These are phyloP conservation scores for Coffea canephora DNA, from an alignment of 257 asterid genomes.

Conservation along the genomic window DNA sequence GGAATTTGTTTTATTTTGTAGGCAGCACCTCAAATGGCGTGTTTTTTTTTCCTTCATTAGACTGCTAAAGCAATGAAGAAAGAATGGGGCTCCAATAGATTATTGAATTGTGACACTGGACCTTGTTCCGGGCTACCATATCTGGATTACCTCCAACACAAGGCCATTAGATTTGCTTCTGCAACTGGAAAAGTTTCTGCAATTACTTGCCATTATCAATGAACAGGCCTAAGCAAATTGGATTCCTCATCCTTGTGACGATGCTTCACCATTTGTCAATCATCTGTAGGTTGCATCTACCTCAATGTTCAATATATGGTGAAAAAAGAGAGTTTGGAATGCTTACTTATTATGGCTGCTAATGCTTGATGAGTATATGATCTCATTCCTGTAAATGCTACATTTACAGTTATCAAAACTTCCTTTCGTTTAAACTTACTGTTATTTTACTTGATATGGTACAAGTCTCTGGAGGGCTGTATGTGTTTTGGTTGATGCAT, in stretches of 20 bases:
- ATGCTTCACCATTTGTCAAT: not conserved
- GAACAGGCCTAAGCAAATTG: not conserved
- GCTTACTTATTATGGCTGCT: not conserved
- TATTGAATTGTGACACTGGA: not conserved
- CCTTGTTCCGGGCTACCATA: not conserved
- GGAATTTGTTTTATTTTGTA: not conserved
- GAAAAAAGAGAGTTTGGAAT: no score
- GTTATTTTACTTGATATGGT: not conserved
- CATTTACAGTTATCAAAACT: not conserved
- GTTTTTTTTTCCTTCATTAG: not conserved
- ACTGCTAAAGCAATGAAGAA: not conserved
- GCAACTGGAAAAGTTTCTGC: slow-evolving; percentile 1
- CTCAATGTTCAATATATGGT: not conserved
- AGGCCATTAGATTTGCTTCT: not conserved
- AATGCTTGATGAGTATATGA: not conserved
- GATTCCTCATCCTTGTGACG: not conserved
- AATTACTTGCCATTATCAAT: not conserved
- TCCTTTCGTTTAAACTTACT: not conserved
- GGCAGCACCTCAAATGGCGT: not conserved
- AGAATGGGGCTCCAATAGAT: not conserved
- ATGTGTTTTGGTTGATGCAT: not conserved
- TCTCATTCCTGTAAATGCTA: not conserved
- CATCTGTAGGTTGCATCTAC: not conserved
- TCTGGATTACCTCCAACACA: not conserved
- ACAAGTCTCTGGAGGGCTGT: not conserved